Evolutionary conservation across 371 early-diverging fungal genomes (phyloP).

Genomic region (Zopfochytrium polystomum): DNA sequence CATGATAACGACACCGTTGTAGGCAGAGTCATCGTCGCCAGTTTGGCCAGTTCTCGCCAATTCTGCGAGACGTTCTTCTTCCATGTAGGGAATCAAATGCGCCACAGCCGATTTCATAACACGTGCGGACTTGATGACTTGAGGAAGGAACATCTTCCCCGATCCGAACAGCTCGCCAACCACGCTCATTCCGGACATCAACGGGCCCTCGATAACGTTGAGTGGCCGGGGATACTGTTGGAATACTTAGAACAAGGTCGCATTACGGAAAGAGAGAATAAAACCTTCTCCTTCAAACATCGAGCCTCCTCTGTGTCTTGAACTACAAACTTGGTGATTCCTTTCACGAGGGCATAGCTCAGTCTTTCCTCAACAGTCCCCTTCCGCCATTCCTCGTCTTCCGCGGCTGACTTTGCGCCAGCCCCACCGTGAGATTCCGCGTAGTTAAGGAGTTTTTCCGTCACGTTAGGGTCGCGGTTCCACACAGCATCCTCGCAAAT

Average conservation of each 20-base stretch:
- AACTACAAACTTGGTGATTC: slow-evolving; percentile 85
- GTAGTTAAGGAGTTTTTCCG: slow-evolving; percentile 83
- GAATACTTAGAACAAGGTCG: neutral
- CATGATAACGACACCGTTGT: slow-evolving; percentile 81
- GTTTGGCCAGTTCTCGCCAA: slow-evolving; percentile 48
- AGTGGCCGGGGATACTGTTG: slow-evolving; percentile 74
- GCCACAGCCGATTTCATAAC: slow-evolving; percentile 94
- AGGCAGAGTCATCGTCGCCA: slow-evolving; percentile 54
- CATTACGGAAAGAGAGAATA: neutral
- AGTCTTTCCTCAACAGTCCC: slow-evolving; percentile 73
- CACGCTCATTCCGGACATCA: slow-evolving; percentile 89
- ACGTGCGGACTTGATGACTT: slow-evolving; percentile 91
- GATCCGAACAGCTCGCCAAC: slow-evolving; percentile 92
- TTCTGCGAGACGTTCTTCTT: slow-evolving; percentile 72
- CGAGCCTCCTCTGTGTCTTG: slow-evolving; percentile 93
- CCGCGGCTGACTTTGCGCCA: slow-evolving; percentile 63
- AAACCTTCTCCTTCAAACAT: slow-evolving; percentile 31
- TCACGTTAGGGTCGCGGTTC: slow-evolving; percentile 86
- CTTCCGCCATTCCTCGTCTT: slow-evolving; percentile 83
- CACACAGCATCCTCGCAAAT: slow-evolving; percentile 89
- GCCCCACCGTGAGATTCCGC: slow-evolving; percentile 72
- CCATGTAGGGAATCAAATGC: slow-evolving; percentile 88
- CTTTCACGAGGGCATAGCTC: slow-evolving; percentile 81
- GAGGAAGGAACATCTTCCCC: slow-evolving; percentile 95
- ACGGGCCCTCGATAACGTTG: slow-evolving; percentile 91